Percentiles rank a stretch among this genome's conserved stretches.
Evolutionary conservation across 345 rosid genomes (phyloP).

Genomic region (Lumnitzera littorea): DNA sequence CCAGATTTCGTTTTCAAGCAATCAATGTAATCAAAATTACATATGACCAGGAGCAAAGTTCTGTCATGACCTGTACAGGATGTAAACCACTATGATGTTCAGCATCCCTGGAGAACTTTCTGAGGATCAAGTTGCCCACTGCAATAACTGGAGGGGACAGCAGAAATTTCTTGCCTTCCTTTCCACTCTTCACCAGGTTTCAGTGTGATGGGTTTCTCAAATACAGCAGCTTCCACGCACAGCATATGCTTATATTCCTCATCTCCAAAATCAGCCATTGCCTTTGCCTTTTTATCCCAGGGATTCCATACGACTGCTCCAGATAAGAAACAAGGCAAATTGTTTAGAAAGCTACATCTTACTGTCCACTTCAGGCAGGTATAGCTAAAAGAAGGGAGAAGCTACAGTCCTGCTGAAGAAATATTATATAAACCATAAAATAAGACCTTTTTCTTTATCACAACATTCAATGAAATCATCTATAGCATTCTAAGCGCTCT

Average conservation of each 20-base stretch:
- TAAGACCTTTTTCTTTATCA: too few relatives aligned
- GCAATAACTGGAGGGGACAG: constrained; percentile 90
- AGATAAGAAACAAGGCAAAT: constrained; percentile 2
- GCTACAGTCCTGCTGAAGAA: too few relatives aligned
- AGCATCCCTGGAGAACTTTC: constrained; percentile 55
- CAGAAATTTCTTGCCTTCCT: constrained; percentile 83
- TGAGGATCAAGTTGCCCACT: constrained; percentile 97
- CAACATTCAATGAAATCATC: too few relatives aligned
- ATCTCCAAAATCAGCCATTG: constrained; percentile 83
- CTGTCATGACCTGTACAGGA: constrained; percentile 28
- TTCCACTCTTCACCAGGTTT: constrained; percentile 96
- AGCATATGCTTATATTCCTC: constrained; percentile 94
- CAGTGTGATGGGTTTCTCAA: constrained; percentile 73
- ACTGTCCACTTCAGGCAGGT: not conserved
- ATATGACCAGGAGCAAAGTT: too few relatives aligned
- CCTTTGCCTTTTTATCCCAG: constrained; percentile 89
- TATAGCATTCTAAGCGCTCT: too few relatives aligned
- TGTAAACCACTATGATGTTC: constrained; percentile 13
- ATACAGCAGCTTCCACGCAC: constrained; percentile 88
- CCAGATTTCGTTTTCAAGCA: too few relatives aligned
- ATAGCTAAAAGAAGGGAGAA: too few relatives aligned
- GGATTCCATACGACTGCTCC: constrained; percentile 95
- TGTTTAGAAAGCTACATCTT: not conserved
- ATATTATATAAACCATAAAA: too few relatives aligned
- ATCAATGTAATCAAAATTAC: too few relatives aligned